These are phyloP conservation scores for Epichloe elymi DNA, from an alignment of 2,329 filamentous ascomycete species.

Conservation along the genomic window DNA sequence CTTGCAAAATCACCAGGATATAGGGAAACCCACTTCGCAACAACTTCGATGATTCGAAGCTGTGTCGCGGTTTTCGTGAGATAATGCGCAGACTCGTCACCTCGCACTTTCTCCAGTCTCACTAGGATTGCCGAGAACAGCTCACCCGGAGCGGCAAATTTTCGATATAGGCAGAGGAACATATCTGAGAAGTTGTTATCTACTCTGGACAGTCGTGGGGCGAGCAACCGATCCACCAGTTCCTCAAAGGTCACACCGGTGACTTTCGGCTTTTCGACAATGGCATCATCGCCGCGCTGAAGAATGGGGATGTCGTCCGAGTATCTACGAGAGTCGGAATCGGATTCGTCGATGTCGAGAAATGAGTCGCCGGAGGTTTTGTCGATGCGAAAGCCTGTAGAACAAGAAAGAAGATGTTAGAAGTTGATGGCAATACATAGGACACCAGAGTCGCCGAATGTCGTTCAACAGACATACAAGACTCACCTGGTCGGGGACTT, in stretches of 20 bases:
- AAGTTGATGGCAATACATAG: neutral
- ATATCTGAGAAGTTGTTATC: conserved; percentile 81
- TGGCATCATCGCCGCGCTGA: conserved; percentile 51
- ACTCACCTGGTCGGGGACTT: conserved; percentile 19
- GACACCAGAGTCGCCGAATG: neutral
- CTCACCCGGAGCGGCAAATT: conserved; percentile 72
- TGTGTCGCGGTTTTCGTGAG: conserved; percentile 71
- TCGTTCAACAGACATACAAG: neutral
- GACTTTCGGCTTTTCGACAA: conserved; percentile 36
- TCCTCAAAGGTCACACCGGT: conserved; percentile 51
- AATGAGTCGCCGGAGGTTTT: conserved; percentile 39
- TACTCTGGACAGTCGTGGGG: conserved; percentile 69
- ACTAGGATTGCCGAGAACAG: conserved; percentile 68
- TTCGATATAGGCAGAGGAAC: conserved; percentile 86
- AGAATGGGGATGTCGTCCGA: conserved; percentile 56
- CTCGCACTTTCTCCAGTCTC: conserved; percentile 57
- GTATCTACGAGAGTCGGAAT: conserved; percentile 50
- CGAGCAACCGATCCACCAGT: conserved; percentile 74
- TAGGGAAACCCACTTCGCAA: conserved; percentile 77
- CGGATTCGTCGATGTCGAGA: conserved; percentile 57
- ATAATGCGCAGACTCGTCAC: conserved; percentile 52
- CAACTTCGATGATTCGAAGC: conserved; percentile 66
- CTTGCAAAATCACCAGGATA: conserved; percentile 92
- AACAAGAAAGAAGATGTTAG: neutral
- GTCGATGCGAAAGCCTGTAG: conserved; percentile 39